phyloP scores from a whole-genome alignment of 2,329 filamentous ascomycete species.

The Scedosporium apiospermum region DNA sequence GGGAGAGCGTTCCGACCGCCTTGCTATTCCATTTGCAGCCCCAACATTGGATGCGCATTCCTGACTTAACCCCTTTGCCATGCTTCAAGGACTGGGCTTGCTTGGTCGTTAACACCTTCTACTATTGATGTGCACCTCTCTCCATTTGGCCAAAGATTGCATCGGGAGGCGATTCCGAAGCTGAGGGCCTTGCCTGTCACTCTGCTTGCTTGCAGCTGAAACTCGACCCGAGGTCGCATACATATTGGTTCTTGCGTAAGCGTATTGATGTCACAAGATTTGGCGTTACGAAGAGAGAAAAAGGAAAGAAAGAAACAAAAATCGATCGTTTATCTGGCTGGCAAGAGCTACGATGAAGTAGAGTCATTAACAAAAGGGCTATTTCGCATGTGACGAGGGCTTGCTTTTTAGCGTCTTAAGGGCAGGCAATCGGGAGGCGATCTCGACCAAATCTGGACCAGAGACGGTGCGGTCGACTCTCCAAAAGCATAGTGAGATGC shows the following conservation, averaged over 20 bases:
- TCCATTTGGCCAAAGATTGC: background rate
- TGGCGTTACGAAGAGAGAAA: background rate
- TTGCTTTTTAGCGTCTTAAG: background rate
- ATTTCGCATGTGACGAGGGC: background rate
- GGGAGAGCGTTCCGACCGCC: background rate
- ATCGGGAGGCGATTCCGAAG: background rate
- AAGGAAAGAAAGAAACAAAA: background rate
- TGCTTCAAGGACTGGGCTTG: background rate
- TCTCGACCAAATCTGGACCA: background rate
- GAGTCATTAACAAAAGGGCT: background rate
- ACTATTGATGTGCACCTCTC: background rate
- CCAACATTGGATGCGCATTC: background rate
- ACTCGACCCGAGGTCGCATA: background rate
- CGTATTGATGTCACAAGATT: background rate
- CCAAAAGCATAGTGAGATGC: background rate
- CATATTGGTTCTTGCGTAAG: background rate
- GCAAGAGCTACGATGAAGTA: background rate
- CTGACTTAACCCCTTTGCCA: background rate
- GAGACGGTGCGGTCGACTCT: background rate
- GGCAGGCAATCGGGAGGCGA: background rate
- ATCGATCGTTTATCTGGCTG: background rate
- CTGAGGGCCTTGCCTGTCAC: background rate
- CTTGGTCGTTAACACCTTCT: background rate
- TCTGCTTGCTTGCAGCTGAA: background rate
- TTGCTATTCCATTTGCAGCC: background rate